Conservation (phyloP, 352 stramenopile species). For the Aphanomyces astaci region DNA sequence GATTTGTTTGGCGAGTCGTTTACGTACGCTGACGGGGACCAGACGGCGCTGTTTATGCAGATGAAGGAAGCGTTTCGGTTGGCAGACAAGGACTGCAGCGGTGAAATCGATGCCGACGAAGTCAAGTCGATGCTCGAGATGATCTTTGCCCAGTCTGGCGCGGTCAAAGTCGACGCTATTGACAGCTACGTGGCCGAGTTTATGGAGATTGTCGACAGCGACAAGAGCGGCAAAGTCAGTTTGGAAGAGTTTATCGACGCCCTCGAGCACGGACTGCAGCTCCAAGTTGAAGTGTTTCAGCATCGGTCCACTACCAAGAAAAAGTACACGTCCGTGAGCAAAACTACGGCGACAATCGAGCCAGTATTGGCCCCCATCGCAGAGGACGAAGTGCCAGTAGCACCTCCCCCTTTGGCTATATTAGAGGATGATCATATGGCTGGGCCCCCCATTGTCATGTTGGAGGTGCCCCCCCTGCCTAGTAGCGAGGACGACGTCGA, state of each 20-base stretch:
- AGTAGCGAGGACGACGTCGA: too few relatives aligned
- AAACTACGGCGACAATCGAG: too few relatives aligned
- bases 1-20: slow-evolving; percentile 69
- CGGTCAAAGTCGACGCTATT: slow-evolving; percentile 64
- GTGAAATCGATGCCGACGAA: slow-evolving; percentile 72
- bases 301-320: too few relatives aligned
- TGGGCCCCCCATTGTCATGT: too few relatives aligned
- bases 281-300: slow-evolving; percentile 71
- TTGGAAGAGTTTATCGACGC: slow-evolving; percentile 78
- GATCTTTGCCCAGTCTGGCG: slow-evolving; percentile 69
- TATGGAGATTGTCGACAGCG: slow-evolving; percentile 62
- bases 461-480: too few relatives aligned
- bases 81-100: slow-evolving; percentile 69
- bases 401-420: too few relatives aligned
- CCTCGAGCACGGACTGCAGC: slow-evolving; percentile 63
- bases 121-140: slow-evolving; percentile 64
- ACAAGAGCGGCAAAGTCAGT: slow-evolving; percentile 58
- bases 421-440: too few relatives aligned
- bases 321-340: too few relatives aligned
- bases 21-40: slow-evolving; percentile 62
- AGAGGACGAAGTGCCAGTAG: too few relatives aligned
- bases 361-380: too few relatives aligned
- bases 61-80: slow-evolving; percentile 80
- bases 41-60: slow-evolving; percentile 81
- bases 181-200: slow-evolving; percentile 63